Base-by-base conservation (phyloP, 768 basidiomycete genomes). In the Russula sp. region DNA sequence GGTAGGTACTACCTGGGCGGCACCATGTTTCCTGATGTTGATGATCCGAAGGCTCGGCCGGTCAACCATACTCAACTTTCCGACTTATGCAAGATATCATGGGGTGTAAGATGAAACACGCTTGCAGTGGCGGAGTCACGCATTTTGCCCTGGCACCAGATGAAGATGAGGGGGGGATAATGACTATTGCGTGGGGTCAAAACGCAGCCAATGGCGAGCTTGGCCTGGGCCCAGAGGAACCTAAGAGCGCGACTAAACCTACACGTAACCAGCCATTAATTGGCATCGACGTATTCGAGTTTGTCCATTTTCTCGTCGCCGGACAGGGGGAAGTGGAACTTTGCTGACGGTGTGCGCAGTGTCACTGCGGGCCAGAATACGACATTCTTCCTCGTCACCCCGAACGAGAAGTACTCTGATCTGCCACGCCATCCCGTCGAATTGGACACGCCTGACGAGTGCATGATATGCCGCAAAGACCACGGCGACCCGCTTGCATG, bases 201-300 rank as follows among this genome's bases (percentile, higher is more conserved):
- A 90, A 88, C 65, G 89, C 89, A n/a, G 81, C 83, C n/a, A 90
- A 91, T 68, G 88, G 85, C 49, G 93, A 96, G 72, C 83, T 96
- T 5, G 92, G 90, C 0, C 74, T 93, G 3, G 91, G 93, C 9
- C 78, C 79, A 0, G 86, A 90, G 3, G 84, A 90, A 69, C 85
- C 88, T 0, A 95, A 94, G 75, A 92, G 88, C 64, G 83, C 92
- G 0, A 93, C 91, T 11, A 93, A 92, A 67, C 91, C 91, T 0
- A 85, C 83, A 4, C 78, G 78, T 56, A 81, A 93, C 65, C 73
- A 82, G 18, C 83, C 87, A 6, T 80, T 98, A 10, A 75, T 72
- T n/a, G 91, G 85, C 0, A 80, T 98, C 38, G 82, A 90, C n/a
- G 82, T 97, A 49, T 77, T 94, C 53, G 79, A 83, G 90, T 90